Evolutionary conservation across 768 basidiomycete genomes (phyloP).

Genomic region (Rubroboletus satanas): DNA sequence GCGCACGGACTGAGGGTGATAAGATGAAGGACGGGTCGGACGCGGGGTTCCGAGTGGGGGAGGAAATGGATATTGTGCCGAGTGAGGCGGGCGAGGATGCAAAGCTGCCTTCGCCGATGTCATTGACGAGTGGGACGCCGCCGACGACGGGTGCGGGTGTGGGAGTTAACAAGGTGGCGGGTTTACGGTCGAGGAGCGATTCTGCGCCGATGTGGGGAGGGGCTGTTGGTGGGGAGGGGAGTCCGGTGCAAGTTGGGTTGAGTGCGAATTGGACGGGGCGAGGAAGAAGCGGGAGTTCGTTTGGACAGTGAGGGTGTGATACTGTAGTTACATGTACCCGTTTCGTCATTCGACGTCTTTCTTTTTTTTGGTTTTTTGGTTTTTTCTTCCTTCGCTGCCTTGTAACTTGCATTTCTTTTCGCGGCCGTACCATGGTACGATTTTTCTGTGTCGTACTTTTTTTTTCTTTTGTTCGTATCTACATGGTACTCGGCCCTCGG

Average conservation of each 20-base stretch:
- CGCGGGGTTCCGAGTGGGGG: slow-evolving; percentile 8
- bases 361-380: slow-evolving; percentile 1
- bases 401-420: neutral
- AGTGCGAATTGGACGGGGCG: slow-evolving; percentile 29
- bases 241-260: slow-evolving; percentile 19
- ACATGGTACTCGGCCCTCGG: neutral
- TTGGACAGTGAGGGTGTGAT: slow-evolving; percentile 20
- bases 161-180: slow-evolving; percentile 16
- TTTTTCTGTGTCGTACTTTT: neutral
- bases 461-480: neutral
- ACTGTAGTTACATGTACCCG: neutral
- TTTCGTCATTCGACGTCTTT: slow-evolving; percentile 26
- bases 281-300: slow-evolving; percentile 26
- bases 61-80: slow-evolving; percentile 26
- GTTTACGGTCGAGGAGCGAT: slow-evolving; percentile 25
- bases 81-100: slow-evolving; percentile 9
- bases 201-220: slow-evolving; percentile 23
- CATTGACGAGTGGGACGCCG: slow-evolving; percentile 13
- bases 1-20: slow-evolving; percentile 19
- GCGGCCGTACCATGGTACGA: neutral
- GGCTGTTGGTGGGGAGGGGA: slow-evolving; percentile 15
- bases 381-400: neutral
- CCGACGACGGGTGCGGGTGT: slow-evolving; percentile 11
- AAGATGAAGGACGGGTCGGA: slow-evolving; percentile 3
- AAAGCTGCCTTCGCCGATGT: slow-evolving; percentile 23